Evolutionary conservation across 495 filamentous ascomycete species (phyloP).

Genomic region (Trichoderma virens): DNA sequence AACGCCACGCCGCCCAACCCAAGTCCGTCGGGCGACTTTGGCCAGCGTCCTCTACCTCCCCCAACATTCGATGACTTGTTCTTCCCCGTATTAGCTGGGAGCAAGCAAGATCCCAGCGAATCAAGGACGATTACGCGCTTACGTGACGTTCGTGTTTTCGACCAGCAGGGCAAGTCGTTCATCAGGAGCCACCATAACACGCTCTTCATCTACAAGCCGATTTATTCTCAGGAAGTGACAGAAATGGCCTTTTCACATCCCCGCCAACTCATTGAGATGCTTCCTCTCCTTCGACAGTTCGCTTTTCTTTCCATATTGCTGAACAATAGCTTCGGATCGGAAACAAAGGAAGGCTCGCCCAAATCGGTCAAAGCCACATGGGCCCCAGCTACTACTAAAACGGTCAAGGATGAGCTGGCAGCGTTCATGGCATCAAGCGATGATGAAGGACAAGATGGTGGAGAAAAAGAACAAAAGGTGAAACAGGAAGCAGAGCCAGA

Average conservation of each 20-base stretch:
- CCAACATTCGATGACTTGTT: constrained; percentile 62
- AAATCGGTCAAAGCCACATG: not conserved
- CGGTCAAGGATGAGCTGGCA: constrained; percentile 17
- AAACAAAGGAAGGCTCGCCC: constrained; percentile 6
- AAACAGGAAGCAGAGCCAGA: not conserved
- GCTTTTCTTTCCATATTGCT: constrained; percentile 59
- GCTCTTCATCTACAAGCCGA: constrained; percentile 61
- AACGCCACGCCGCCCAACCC: constrained; percentile 46
- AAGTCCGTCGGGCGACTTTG: not conserved
- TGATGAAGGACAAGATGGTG: not conserved
- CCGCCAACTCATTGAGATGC: constrained; percentile 67
- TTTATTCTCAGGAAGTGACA: constrained; percentile 58
- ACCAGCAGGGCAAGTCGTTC: constrained; percentile 31
- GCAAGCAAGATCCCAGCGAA: constrained; percentile 31
- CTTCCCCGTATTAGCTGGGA: constrained; percentile 39
- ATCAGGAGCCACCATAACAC: constrained; percentile 56
- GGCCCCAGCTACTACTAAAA: constrained; percentile 6
- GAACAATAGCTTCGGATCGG: constrained; percentile 44
- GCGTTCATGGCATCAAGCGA: not conserved
- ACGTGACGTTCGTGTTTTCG: constrained; percentile 24
- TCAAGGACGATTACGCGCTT: constrained; percentile 29
- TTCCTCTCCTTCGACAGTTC: constrained; percentile 72
- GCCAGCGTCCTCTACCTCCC: constrained; percentile 27
- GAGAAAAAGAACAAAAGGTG: not conserved
- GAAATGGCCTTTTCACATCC: constrained; percentile 82